These are phyloP conservation scores for Hypholoma fasciculare DNA, from an alignment of 768 basidiomycete species.

Conservation along the genomic window DNA sequence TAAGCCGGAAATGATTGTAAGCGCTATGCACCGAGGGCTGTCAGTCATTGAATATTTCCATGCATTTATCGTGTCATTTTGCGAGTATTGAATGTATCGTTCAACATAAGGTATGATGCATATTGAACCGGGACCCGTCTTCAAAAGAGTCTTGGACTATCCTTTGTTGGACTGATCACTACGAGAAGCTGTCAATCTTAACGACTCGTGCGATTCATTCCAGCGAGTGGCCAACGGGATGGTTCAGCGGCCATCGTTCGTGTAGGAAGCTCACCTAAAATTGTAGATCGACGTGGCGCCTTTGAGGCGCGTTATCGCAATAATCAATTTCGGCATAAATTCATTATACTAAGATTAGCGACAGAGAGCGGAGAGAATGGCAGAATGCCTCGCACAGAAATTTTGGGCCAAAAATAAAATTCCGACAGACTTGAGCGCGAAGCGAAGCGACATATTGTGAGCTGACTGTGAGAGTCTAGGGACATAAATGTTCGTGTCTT, in stretches of 20 bases:
- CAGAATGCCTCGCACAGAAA: too few species aligned
- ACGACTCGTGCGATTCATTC: background rate
- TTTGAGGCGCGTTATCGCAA: background rate
- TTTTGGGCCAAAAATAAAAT: too few species aligned
- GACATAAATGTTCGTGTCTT: background rate
- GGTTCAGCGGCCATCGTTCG: background rate
- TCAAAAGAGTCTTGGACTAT: background rate
- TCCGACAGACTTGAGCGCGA: too few species aligned
- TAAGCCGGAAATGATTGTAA: background rate
- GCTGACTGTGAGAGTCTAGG: background rate
- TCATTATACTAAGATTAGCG: too few species aligned
- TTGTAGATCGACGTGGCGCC: background rate
- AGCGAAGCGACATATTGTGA: too few species aligned
- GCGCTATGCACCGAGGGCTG: too few species aligned
- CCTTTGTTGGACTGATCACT: background rate
- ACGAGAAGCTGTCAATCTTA: background rate
- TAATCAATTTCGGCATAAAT: too few species aligned
- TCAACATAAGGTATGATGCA: background rate
- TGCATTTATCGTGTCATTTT: too few species aligned
- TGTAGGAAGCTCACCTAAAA: background rate
- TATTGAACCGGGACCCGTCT: background rate
- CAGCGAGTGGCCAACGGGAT: background rate
- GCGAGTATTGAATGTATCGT: too few species aligned
- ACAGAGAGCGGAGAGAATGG: too few species aligned
- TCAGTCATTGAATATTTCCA: too few species aligned